A percentile compares a stretch with the other conserved stretches of the same genome.
Evolutionary conservation across 768 basidiomycete genomes (phyloP).

Genomic region (Mycena indigotica): DNA sequence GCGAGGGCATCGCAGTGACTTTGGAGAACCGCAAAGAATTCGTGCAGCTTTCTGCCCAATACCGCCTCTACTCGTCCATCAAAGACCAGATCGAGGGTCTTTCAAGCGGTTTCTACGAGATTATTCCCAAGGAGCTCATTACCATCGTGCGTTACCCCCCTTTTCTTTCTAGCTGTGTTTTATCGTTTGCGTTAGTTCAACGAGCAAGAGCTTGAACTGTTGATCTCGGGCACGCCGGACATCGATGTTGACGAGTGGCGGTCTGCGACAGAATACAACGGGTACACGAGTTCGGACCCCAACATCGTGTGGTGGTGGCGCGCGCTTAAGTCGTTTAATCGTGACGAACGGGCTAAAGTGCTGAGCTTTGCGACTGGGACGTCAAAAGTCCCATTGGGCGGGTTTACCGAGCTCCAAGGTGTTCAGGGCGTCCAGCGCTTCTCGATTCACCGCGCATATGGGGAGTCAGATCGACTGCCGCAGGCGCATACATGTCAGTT

Average conservation of each 20-base stretch:
- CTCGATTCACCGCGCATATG: conserved; percentile 94
- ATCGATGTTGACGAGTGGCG: conserved; percentile 99
- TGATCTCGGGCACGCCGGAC: conserved; percentile 97
- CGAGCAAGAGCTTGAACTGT: conserved; percentile 89
- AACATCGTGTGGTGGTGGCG: conserved; percentile 99
- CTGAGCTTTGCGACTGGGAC: conserved; percentile 95
- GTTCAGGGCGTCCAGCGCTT: conserved; percentile 94
- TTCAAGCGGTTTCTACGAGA: conserved; percentile 91
- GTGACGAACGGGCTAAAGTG: conserved; percentile 95
- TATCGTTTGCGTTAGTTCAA: conserved; percentile 64
- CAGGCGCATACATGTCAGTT: conserved; percentile 87
- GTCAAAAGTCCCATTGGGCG: conserved; percentile 90
- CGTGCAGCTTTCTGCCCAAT: conserved; percentile 92
- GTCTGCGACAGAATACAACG: conserved; percentile 87
- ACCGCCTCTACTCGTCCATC: conserved; percentile 90
- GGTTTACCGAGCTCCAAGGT: conserved; percentile 94
- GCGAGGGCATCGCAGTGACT: conserved; percentile 84
- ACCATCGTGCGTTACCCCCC: conserved; percentile 75
- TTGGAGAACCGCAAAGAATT: conserved; percentile 97
- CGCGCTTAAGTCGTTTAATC: conserved; percentile 94
- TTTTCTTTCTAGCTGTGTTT: not conserved
- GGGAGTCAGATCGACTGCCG: conserved; percentile 79
- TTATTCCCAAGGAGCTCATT: conserved; percentile 95
- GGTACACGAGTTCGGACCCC: conserved; percentile 85
- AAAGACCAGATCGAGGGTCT: conserved; percentile 93